Evolutionary conservation across 805 yeast genomes (phyloP), one percentile per base, ranked within the genome.

Genomic region (Kuraishia ogatae): DNA sequence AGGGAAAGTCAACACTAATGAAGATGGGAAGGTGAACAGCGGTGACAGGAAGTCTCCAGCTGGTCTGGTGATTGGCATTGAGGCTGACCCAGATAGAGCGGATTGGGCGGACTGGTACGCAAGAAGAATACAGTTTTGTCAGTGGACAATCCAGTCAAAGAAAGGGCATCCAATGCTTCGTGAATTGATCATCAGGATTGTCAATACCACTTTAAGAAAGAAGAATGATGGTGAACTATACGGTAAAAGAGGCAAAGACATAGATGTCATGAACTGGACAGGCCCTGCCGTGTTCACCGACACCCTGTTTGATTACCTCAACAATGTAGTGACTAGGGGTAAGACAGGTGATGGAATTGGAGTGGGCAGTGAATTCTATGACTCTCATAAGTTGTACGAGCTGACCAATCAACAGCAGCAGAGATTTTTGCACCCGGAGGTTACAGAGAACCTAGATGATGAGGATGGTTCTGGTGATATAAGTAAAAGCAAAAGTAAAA

Each of bases 211-310:
- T 0, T 70, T 89, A 39, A 68, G 78, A 35, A 79, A 85, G 56
- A 71, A 78, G 58, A 58, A 63, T 19, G 68, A 70, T n/a, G 83
- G 83, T 0, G 65, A 66, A 2, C 71, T 88, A 54, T 65, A 66
- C 0, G 69, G 74, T 53, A 71, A 81, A 0, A 71, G 76, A 51
- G 85, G 88, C 5, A 80, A 81, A 60, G 85, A 85, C 59, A 84
- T 84, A 21, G 91, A 86, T 64, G 80, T 90, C 54, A 89, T 90
- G 96, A 80, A 86, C 64, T 89, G 97, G 97, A 89, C 98, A 0
- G 99, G 99, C 0, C 97, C 98, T 0, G 98, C 96, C 1, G 82
- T 90, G 22, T 94, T 92, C 83, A 93, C 99, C 0, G 98, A 94
- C 66, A 71, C 81, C 10, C 76, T 94, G 22, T 90, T 94, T 68